Evolutionary conservation across 1,139 yeast species (phyloP).

Genomic region (Hemisphaericaspora subhashii): DNA sequence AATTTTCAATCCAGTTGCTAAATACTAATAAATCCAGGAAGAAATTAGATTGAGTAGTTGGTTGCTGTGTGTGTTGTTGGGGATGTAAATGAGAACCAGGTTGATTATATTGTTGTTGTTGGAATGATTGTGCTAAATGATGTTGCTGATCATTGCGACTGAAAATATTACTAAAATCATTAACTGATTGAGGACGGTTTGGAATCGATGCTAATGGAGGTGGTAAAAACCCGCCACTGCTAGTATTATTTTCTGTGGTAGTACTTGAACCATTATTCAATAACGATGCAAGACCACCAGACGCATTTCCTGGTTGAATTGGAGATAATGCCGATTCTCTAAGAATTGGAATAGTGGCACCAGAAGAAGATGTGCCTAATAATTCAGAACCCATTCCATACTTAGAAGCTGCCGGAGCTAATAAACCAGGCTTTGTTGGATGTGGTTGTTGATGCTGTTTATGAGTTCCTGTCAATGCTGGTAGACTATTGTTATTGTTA

Average conservation of each 20-base stretch:
- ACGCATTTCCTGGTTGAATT: conserved; percentile 16
- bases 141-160: conserved; percentile 17
- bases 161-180: conserved; percentile 38
- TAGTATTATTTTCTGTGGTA: conserved; percentile 7
- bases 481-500: background rate
- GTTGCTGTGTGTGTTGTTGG: conserved; percentile 3
- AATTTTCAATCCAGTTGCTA: conserved; percentile 59
- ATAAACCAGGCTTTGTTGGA: conserved; percentile 8
- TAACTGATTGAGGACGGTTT: conserved; percentile 45
- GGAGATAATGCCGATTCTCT: conserved; percentile 26
- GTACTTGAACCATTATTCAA: conserved; percentile 12
- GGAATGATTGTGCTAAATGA: conserved; percentile 10
- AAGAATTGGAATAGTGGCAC: conserved; percentile 18
- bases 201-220: conserved; percentile 31
- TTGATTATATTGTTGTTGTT: conserved; percentile 1
- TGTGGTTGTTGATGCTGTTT: background rate
- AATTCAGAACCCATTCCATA: conserved; percentile 9
- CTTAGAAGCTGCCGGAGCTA: conserved; percentile 16
- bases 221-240: conserved; percentile 16
- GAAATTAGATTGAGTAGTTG: conserved; percentile 21
- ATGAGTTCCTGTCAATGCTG: background rate
- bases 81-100: background rate
- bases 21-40: conserved; percentile 50
- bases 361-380: conserved; percentile 10
- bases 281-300: conserved; percentile 10